Evolutionary conservation across 441 rosid genomes (phyloP), one percentile per base, ranked within the genome.

Genomic region (Rhodomyrtus psidioides): DNA sequence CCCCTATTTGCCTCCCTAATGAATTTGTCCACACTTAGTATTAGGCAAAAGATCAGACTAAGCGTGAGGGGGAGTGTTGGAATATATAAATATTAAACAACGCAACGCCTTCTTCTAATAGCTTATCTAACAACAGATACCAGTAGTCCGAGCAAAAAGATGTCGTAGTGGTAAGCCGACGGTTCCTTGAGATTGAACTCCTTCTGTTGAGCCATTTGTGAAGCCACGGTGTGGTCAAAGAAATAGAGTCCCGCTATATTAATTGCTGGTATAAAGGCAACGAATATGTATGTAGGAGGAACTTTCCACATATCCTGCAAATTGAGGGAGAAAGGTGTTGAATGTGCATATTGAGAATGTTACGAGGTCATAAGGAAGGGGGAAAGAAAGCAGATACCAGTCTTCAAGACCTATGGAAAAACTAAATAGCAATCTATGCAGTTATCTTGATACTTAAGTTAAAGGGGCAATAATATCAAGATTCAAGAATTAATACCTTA

Each of bases 141-240:
- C 84, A 82, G 21, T 30, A 82, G 60, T 53, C 84, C 84, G 17
- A 82, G 84, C 60, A 82, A 56, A 30, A 82, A 19, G 26, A 82
- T 49, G 84, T 82, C 57, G 16, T 82, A 82, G n/a, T 82, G 84
- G 60, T 82, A 82, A 53, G 60, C 84, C 1, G 60, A 54, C 1
- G 84, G 84, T 56, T 82, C 54, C 42, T 39, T 82, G 46, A 82
- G 84, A 53, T 82, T 82, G 84, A 82, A 82, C 1, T 82, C 57
- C 46, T 82, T 82, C 60, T 82, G 84, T 39, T 82, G 84, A 54
- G 56, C 84, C 84, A 82, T 21, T 42, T 82, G 84, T 53, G 84
- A 82, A 56, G 84, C 84, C 84, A 49, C 84, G 59, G 60, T 54
- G 59, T 82, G 84, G 57, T 82, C 84, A 19, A 82, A 82, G 84